These are phyloP conservation scores for Themeda triandra DNA, from an alignment of 176 grass and related monocot species.

Conservation along the genomic window DNA sequence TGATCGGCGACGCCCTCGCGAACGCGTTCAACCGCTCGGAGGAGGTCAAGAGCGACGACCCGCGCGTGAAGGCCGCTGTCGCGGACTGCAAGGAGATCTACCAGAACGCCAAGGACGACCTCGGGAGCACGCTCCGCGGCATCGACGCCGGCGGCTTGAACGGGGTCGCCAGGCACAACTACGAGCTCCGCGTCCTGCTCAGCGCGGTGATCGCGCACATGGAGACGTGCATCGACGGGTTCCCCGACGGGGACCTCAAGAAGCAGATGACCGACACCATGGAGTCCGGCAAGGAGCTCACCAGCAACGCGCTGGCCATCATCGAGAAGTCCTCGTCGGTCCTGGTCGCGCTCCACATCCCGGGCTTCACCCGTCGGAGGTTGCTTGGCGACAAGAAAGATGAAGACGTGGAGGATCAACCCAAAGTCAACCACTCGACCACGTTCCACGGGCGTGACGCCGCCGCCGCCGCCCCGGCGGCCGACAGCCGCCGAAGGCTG, in stretches of 20 bases:
- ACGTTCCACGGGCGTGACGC: too few relatives aligned
- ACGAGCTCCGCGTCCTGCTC: constrained; percentile 59
- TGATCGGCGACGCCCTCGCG: constrained; percentile 39
- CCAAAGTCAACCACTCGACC: not conserved
- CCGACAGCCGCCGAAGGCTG: not conserved
- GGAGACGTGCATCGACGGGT: constrained; percentile 83
- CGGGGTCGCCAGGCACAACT: constrained; percentile 9
- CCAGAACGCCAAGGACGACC: constrained; percentile 38
- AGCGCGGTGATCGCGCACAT: constrained; percentile 69
- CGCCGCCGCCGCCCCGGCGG: too few relatives aligned
- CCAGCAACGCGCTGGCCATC: constrained; percentile 70
- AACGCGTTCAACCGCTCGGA: constrained; percentile 34
- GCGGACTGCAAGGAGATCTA: constrained; percentile 64
- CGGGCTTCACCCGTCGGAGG: not conserved
- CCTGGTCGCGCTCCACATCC: constrained; percentile 13
- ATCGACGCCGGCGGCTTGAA: constrained; percentile 37
- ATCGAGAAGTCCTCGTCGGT: constrained; percentile 46
- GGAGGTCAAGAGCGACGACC: constrained; percentile 36
- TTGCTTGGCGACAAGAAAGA: not conserved
- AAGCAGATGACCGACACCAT: constrained; percentile 52
- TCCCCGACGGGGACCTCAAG: constrained; percentile 65
- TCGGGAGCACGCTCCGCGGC: constrained; percentile 31
- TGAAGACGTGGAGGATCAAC: not conserved
- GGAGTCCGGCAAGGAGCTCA: constrained; percentile 53
- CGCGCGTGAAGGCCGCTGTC: constrained; percentile 47